Evolutionary conservation across 106 monocot genomes (phyloP).

Genomic region (Alisma plantagoaquatica): DNA sequence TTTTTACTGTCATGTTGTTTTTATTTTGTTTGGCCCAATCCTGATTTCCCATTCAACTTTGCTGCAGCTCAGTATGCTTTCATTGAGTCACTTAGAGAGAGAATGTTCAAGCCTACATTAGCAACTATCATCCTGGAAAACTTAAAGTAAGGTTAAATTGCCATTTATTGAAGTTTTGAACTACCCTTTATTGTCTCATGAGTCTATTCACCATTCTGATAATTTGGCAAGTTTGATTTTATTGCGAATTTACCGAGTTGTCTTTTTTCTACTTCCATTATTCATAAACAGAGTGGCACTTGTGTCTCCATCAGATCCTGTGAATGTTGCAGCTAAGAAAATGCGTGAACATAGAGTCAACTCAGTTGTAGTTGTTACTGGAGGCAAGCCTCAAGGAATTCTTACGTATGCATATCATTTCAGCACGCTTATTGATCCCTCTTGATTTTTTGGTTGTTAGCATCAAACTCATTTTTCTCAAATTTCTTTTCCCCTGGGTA

Average conservation of each 20-base stretch:
- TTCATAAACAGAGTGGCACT: slow-evolving; percentile 81
- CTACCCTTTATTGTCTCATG: too few relatives aligned
- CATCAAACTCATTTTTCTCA: too few relatives aligned
- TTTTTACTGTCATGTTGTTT: slow-evolving; percentile 1
- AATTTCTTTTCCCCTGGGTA: too few relatives aligned
- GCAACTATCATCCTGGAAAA: slow-evolving; percentile 69
- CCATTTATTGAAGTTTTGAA: slow-evolving; percentile 2
- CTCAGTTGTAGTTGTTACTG: slow-evolving; percentile 60
- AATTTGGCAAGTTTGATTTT: too few relatives aligned
- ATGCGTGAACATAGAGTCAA: slow-evolving; percentile 83
- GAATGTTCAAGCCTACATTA: slow-evolving; percentile 95
- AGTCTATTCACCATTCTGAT: background rate
- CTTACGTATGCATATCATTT: slow-evolving; percentile 96
- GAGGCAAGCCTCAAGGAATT: slow-evolving; percentile 75
- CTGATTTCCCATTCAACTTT: too few relatives aligned
- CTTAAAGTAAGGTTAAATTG: slow-evolving; percentile 41
- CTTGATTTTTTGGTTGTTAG: too few relatives aligned
- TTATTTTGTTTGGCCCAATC: too few relatives aligned
- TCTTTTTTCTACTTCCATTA: too few relatives aligned
- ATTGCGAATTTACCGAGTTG: too few relatives aligned
- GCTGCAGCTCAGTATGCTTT: slow-evolving; percentile 76
- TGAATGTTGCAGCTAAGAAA: slow-evolving; percentile 76
- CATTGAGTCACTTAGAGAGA: slow-evolving; percentile 83
- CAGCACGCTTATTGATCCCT: too few relatives aligned
- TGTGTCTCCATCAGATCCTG: slow-evolving; percentile 88